Evolutionary conservation across 768 basidiomycete species (phyloP).

Genomic region (Tylopilus sp.): DNA sequence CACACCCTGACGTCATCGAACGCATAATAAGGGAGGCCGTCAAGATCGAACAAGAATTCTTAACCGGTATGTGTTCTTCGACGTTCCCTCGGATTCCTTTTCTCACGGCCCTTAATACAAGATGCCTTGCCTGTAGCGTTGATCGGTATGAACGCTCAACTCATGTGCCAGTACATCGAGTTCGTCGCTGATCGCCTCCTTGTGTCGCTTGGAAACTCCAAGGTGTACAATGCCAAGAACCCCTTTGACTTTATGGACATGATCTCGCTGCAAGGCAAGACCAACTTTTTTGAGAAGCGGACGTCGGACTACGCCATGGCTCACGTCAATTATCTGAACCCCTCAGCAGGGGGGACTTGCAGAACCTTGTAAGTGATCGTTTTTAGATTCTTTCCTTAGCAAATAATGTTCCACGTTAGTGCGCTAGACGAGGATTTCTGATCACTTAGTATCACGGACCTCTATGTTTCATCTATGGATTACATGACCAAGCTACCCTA

Average conservation of each 20-base stretch:
- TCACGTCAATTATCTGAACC: conserved; percentile 38
- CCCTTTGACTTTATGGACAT: conserved; percentile 94
- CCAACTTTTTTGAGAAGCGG: conserved; percentile 93
- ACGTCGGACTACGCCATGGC: conserved; percentile 79
- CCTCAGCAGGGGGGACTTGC: neutral
- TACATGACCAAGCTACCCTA: neutral
- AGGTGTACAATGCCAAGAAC: conserved; percentile 69
- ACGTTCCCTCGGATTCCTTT: too few species aligned
- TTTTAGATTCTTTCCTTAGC: neutral
- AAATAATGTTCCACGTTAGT: conserved; percentile 1
- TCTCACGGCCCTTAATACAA: conserved; percentile 25
- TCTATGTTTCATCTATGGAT: neutral
- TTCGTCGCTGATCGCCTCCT: conserved; percentile 89
- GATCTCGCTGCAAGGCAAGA: conserved; percentile 92
- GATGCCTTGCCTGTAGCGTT: conserved; percentile 80
- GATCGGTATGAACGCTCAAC: conserved; percentile 84
- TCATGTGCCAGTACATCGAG: conserved; percentile 90
- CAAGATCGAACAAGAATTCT: conserved; percentile 78
- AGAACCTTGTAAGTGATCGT: conserved; percentile 36
- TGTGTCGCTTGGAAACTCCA: conserved; percentile 78
- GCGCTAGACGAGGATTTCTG: conserved; percentile 21
- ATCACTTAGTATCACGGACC: neutral
- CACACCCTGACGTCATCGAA: conserved; percentile 71
- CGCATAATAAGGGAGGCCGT: conserved; percentile 81
- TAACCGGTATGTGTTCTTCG: conserved; percentile 54